Evolutionary conservation across 805 yeast species (phyloP), one percentile per base, ranked within the genome.

Genomic region (Saccharomycopsis oosterbeekiorum): DNA sequence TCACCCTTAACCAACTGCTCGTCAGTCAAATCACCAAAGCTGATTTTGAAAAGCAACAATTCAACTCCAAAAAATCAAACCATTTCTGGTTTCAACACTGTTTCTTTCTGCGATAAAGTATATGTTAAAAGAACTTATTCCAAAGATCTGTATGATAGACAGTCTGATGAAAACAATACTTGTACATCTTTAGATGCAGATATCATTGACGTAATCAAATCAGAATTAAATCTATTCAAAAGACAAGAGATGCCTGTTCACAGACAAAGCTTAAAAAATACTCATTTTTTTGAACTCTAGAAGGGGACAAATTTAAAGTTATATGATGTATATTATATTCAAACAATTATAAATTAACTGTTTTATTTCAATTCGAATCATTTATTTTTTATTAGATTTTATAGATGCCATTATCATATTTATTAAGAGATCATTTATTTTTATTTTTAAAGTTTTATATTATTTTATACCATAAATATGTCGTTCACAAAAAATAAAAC

Each of bases 221-320:
- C 74, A 47, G 93, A 88, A 68, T 70, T 88, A 67, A 88, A 88
- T 68, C 74, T 76, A 29, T 86, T 74, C 73, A 88, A 88, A 69
- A 78, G 81, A 64, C 53, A 47, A 21, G 74, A 74, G 60, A 88
- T 88, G 96, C 71, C 75, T 43, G 87, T 88, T 41, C 90, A 88
- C 70, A 84, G 81, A 61, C 73, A 75, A 42, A 83, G 89, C 43
- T 78, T 76, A 60, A 71, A 73, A 37, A 80, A 83, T 69, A 88
- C 93, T 8, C 93, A 88, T 68, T 84, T 80, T 70, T 86, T 85
- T 69, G 78, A 76, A 64, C 78, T 74, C 59, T 68, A 59, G 50
- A 43, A n/a, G 60, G 1, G 11, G 24, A 10, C 8, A n/a, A 47
- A 21, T 3, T 19, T 21, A 2, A 43, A n/a, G 3, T 12, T 11